These are phyloP conservation scores for Penicillium chermesinum DNA, from an alignment of 495 filamentous ascomycete genomes.

Conservation along the genomic window DNA sequence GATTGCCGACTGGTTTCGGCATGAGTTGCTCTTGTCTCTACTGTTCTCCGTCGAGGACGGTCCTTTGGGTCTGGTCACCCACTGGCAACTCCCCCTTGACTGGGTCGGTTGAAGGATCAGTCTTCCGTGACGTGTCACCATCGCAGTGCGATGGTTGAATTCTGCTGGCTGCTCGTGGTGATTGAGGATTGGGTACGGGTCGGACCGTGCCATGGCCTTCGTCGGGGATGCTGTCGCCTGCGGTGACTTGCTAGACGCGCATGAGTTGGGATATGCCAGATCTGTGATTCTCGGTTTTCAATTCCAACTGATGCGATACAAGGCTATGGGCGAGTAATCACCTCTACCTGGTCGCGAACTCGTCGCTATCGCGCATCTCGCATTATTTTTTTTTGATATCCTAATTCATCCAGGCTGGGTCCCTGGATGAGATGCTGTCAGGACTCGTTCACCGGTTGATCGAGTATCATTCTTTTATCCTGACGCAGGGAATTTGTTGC, in stretches of 20 bases:
- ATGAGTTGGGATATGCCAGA: slow-evolving; percentile 4
- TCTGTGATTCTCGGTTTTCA: slow-evolving; percentile 20
- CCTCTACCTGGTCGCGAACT: no score
- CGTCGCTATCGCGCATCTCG: no score
- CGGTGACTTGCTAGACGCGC: slow-evolving; percentile 16
- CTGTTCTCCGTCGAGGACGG: slow-evolving; percentile 19
- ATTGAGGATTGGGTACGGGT: no score
- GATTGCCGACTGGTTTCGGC: slow-evolving; percentile 20
- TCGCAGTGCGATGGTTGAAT: not conserved
- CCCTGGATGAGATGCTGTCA: no score
- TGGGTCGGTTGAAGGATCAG: slow-evolving; percentile 26
- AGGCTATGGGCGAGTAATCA: no score
- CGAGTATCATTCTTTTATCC: slow-evolving; percentile 18
- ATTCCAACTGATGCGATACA: slow-evolving; percentile 12
- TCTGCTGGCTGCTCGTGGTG: no score
- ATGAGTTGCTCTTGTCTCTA: slow-evolving; percentile 4
- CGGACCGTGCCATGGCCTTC: slow-evolving; percentile 2
- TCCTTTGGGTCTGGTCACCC: slow-evolving; percentile 41
- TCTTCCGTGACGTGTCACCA: slow-evolving; percentile 22
- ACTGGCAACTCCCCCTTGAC: slow-evolving; percentile 29
- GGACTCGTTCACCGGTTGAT: slow-evolving; percentile 24
- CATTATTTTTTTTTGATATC: slow-evolving; percentile 1
- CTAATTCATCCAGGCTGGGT: no score
- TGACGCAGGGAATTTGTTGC: slow-evolving; percentile 25
- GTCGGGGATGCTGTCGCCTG: slow-evolving; percentile 17